These are phyloP conservation scores for Claviceps spartinae DNA, from an alignment of 2,329 filamentous ascomycete genomes.

Conservation along the genomic window DNA sequence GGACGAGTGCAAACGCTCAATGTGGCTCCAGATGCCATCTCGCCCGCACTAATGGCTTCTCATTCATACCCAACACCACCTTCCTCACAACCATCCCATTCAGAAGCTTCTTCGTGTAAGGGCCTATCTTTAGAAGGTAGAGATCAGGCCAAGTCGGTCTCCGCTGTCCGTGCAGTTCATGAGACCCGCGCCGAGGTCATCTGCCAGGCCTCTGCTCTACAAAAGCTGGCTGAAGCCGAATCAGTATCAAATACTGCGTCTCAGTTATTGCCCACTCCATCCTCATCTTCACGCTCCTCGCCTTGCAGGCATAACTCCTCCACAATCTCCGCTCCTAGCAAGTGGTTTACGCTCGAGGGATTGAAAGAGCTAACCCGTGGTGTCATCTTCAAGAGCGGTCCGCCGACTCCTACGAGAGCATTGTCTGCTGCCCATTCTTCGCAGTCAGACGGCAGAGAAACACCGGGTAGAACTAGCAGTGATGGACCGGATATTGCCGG, in stretches of 20 bases:
- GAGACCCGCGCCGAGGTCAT: neutral
- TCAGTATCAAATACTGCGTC: conserved; percentile 2
- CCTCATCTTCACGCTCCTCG: conserved; percentile 15
- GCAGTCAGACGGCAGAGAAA: conserved; percentile 30
- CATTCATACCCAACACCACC: conserved; percentile 44
- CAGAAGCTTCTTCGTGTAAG: conserved; percentile 18
- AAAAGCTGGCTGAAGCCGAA: neutral
- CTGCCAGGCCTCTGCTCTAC: neutral
- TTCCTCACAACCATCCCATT: conserved; percentile 33
- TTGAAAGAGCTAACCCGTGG: conserved; percentile 80
- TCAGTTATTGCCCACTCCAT: neutral
- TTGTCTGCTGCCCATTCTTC: conserved; percentile 52
- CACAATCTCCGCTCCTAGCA: conserved; percentile 26
- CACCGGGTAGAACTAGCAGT: conserved; percentile 24
- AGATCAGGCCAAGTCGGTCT: conserved; percentile 11
- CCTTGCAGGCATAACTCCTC: conserved; percentile 32
- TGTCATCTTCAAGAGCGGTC: conserved; percentile 69
- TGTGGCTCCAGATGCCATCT: conserved; percentile 11
- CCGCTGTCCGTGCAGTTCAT: neutral
- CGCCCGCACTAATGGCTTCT: conserved; percentile 13
- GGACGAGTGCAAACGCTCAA: conserved; percentile 8
- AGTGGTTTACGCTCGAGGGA: conserved; percentile 52
- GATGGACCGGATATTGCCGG: conserved; percentile 29
- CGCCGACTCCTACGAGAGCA: conserved; percentile 78
- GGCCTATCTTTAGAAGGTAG: conserved; percentile 13